These are phyloP conservation scores for Phaeotremella skinneri DNA, from an alignment of 768 basidiomycete genomes.

Conservation along the genomic window DNA sequence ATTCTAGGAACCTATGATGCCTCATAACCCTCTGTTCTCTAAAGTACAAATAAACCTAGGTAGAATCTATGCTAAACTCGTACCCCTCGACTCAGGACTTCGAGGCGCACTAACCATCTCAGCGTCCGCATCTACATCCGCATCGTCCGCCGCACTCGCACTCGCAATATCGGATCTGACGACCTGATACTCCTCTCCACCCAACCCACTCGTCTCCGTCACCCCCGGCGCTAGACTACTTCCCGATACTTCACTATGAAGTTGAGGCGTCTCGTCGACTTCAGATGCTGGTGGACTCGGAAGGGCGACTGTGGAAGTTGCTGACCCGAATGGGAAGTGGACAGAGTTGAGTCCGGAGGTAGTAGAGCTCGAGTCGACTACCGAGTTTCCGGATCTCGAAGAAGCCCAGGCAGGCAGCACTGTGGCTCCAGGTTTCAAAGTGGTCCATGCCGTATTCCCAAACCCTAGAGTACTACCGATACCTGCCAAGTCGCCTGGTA, in stretches of 20 bases:
- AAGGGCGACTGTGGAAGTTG: no score
- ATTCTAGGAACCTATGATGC: no score
- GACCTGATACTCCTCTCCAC: not conserved
- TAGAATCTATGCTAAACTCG: no score
- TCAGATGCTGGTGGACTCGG: no score
- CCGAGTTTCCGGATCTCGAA: not conserved
- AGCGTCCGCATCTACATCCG: constrained; percentile 1
- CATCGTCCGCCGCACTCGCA: not conserved
- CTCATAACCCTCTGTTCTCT: no score
- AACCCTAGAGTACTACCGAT: constrained; percentile 22
- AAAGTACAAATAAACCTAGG: no score
- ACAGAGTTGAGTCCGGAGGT: no score
- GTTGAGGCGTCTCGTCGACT: no score
- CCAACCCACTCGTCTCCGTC: not conserved
- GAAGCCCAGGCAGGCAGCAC: not conserved
- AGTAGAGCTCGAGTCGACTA: no score
- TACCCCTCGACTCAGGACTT: not conserved
- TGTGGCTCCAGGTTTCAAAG: not conserved
- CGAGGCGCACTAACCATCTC: not conserved
- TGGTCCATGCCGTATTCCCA: constrained; percentile 33
- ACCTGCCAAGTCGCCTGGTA: constrained; percentile 1
- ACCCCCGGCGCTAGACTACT: no score
- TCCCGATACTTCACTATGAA: not conserved
- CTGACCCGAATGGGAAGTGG: no score
- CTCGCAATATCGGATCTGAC: not conserved